Evolutionary conservation across 176 grass and related monocot species (phyloP).

Genomic region (Ensete glaucum): DNA sequence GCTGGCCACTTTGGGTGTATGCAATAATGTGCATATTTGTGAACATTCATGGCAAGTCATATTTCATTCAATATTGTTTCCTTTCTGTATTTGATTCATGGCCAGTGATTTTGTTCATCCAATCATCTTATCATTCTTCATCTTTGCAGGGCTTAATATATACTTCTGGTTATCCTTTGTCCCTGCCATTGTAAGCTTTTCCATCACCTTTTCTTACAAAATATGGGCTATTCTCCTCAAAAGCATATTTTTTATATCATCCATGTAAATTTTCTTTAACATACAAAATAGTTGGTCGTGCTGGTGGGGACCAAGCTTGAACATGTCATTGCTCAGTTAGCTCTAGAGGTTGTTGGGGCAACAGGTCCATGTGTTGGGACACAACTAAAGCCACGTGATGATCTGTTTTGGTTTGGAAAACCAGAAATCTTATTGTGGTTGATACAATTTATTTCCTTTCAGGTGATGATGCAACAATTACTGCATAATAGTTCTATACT

Average conservation of each 20-base stretch:
- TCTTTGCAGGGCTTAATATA: constrained; percentile 84
- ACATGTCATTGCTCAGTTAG: constrained; percentile 76
- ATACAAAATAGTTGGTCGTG: constrained; percentile 48
- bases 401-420: constrained; percentile 97
- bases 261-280: background rate
- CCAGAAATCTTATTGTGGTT: constrained; percentile 80
- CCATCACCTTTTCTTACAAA: background rate
- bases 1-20: constrained; percentile 91
- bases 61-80: background rate
- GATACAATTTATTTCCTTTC: constrained; percentile 99
- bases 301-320: constrained; percentile 82
- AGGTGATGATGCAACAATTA: constrained; percentile 35
- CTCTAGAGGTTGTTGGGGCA: constrained; percentile 67
- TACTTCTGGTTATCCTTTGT: constrained; percentile 94
- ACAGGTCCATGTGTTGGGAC: constrained; percentile 55
- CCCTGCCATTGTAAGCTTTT: constrained; percentile 60
- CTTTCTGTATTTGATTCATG: background rate
- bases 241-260: constrained; percentile 7
- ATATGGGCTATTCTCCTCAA: constrained; percentile 6
- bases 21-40: constrained; percentile 81
- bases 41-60: constrained; percentile 67
- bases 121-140: constrained; percentile 1
- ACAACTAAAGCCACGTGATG: constrained; percentile 85
- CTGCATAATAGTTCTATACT: too few species aligned
- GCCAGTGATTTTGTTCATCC: background rate